Base-by-base conservation (phyloP, 2,329 filamentous ascomycete genomes). In the Talaromyces sp. region DNA sequence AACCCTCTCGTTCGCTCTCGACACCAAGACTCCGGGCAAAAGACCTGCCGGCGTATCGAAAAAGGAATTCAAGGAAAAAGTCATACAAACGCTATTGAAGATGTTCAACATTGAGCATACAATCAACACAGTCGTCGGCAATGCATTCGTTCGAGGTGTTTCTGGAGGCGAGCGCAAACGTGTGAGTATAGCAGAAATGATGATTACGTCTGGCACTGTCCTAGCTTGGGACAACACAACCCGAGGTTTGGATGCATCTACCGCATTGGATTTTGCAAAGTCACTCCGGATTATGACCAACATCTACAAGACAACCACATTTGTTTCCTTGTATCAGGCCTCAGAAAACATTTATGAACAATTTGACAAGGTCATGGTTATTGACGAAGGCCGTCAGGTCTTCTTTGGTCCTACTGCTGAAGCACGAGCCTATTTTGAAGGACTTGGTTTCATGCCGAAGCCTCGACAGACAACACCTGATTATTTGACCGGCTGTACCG, bases 81-180 rank as follows among this genome's bases (percentile, higher is more conserved):
- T 96, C 65, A 81, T 93, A 67, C 84, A 87, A 19, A 86, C 89
- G 72, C 83, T 97, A 66, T 82, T 97, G 60, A 92, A 91, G 73
- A 95, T 96, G 90, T 96, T 97, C 83, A 95, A 94, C 74, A 96
- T 97, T 62, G 90, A 93, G 75, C 92, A 97, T 76, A 96, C 92
- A 0, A 85, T 87, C 60, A 86, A 93, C 74, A 97, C 93, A 0
- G 87, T 94, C 35, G 92, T 97, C 31, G 93, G 93, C 8, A 90
- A 95, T 68, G 86, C 87, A 0, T 92, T 94, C 68, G 85, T 95
- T 22, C 88, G 91, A 60, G 93, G 92, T 75, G 84, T 96, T 0
- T 92, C 88, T 54, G 92, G 90, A 67, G 91, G 89, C 64, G 91
- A 94, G 78, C 83, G 90, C 63, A 92, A 92, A 79, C 88, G 90